Percentiles rank a stretch among this genome's conserved stretches.
These are phyloP conservation scores for Meripilus lineatus DNA, from an alignment of 1,284 basidiomycete genomes.

Conservation along the genomic window DNA sequence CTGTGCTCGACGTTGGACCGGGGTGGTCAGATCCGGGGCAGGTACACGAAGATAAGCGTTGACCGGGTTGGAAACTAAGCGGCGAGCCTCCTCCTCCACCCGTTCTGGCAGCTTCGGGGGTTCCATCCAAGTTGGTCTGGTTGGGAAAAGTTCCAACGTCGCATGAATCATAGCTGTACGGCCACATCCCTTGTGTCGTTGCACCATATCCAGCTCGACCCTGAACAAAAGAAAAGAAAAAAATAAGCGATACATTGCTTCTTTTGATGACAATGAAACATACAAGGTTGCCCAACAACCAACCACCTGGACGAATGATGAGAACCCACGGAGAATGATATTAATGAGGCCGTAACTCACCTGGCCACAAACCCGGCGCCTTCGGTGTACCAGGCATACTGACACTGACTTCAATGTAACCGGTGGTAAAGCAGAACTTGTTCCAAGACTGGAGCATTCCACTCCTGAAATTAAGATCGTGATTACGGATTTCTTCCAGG, in stretches of 20 bases:
- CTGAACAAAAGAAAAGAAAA: slow-evolving; percentile 39
- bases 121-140: slow-evolving; percentile 55
- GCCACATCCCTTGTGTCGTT: slow-evolving; percentile 61
- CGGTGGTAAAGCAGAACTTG: slow-evolving; percentile 91
- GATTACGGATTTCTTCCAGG: slow-evolving; percentile 52
- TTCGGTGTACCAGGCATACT: slow-evolving; percentile 74
- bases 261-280: slow-evolving; percentile 11
- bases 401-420: slow-evolving; percentile 79
- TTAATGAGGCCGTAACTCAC: slow-evolving; percentile 3
- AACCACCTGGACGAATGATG: slow-evolving; percentile 19
- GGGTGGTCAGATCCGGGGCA: slow-evolving; percentile 60
- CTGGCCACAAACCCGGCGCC: slow-evolving; percentile 70
- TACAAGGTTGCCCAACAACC: slow-evolving; percentile 50
- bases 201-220: slow-evolving; percentile 57
- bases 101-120: slow-evolving; percentile 47
- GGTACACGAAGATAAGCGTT: slow-evolving; percentile 50
- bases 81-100: slow-evolving; percentile 41
- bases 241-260: slow-evolving; percentile 32
- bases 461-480: slow-evolving; percentile 77
- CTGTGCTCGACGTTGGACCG: slow-evolving; percentile 46
- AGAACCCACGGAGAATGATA: background rate
- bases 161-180: slow-evolving; percentile 80
- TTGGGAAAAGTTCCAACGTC: slow-evolving; percentile 84
- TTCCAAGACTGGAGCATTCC: slow-evolving; percentile 86
- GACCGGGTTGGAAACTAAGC: slow-evolving; percentile 50